Evolutionary conservation across 164 flowering plant genomes (phyloP).

Genomic region (Stephania cephalantha): DNA sequence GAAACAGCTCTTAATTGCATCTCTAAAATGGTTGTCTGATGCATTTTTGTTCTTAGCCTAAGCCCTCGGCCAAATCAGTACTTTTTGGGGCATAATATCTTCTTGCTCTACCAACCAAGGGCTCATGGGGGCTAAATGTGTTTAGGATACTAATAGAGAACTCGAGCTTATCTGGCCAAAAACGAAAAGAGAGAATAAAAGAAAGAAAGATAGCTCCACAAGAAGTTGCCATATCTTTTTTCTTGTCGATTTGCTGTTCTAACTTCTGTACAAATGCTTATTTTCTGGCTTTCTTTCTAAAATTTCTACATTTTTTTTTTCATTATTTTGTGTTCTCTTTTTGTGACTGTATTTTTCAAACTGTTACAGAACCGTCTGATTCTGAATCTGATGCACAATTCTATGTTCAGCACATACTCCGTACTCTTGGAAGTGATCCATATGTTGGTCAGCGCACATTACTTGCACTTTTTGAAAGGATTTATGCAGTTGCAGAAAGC

Average conservation of each 20-base stretch:
- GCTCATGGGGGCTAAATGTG: too few species aligned
- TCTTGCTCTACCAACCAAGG: too few species aligned
- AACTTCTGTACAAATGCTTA: background rate
- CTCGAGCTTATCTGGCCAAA: too few species aligned
- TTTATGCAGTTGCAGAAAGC: conserved; percentile 51
- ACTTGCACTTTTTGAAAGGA: conserved; percentile 55
- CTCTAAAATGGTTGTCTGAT: background rate
- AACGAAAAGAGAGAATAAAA: too few species aligned
- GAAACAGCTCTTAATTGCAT: too few species aligned
- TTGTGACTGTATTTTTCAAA: conserved; percentile 10
- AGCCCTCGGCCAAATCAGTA: too few species aligned
- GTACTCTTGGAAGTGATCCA: conserved; percentile 65
- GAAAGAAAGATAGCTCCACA: background rate
- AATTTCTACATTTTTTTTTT: background rate
- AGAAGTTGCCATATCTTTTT: background rate
- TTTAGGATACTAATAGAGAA: too few species aligned
- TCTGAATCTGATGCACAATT: conserved; percentile 36
- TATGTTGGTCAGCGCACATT: conserved; percentile 70
- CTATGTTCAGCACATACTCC: conserved; percentile 71
- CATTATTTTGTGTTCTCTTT: background rate
- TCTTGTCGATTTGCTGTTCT: background rate
- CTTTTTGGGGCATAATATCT: too few species aligned
- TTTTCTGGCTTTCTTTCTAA: background rate
- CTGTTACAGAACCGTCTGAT: conserved; percentile 30
- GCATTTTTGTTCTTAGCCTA: background rate